A percentile compares a stretch with the other conserved stretches of the same genome.
Evolutionary conservation across 176 grass and related monocot genomes (phyloP).

Genomic region (Microstegium vimineum): DNA sequence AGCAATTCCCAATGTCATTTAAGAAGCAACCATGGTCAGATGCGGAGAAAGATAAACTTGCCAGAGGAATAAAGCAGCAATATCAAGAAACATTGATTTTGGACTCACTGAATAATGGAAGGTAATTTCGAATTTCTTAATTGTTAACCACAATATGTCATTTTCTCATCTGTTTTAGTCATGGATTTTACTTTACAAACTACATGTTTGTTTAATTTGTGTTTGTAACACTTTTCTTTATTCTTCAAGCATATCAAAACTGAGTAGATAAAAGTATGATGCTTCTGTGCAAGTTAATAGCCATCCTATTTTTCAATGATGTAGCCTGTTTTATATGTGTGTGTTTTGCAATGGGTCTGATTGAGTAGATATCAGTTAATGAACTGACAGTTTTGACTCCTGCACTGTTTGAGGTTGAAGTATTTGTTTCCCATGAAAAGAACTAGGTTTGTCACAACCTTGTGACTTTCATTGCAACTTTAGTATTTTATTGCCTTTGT

Average conservation of each 20-base stretch:
- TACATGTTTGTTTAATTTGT: background rate
- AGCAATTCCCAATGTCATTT: constrained; percentile 67
- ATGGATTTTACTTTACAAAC: background rate
- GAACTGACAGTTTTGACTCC: constrained; percentile 3
- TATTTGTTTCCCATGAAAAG: constrained; percentile 11
- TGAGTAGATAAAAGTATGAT: background rate
- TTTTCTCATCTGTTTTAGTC: too few species aligned
- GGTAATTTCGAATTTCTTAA: constrained; percentile 38
- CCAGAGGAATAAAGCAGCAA: constrained; percentile 92
- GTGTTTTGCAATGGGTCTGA: background rate
- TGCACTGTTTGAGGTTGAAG: background rate
- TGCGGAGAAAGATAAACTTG: constrained; percentile 70
- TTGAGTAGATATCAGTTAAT: constrained; percentile 19
- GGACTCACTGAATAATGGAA: constrained; percentile 62
- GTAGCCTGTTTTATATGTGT: background rate
- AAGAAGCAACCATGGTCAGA: constrained; percentile 70
- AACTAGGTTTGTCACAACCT: background rate
- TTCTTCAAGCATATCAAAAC: constrained; percentile 11
- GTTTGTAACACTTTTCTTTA: background rate
- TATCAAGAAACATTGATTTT: constrained; percentile 86
- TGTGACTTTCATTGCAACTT: constrained; percentile 17
- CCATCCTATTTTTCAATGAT: background rate
- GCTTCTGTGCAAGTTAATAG: constrained; percentile 11
- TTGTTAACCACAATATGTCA: too few species aligned
- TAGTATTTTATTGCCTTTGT: background rate